phyloP scores from a whole-genome alignment of 176 grass and related monocot genomes.

The Musa schizocarpa region DNA sequence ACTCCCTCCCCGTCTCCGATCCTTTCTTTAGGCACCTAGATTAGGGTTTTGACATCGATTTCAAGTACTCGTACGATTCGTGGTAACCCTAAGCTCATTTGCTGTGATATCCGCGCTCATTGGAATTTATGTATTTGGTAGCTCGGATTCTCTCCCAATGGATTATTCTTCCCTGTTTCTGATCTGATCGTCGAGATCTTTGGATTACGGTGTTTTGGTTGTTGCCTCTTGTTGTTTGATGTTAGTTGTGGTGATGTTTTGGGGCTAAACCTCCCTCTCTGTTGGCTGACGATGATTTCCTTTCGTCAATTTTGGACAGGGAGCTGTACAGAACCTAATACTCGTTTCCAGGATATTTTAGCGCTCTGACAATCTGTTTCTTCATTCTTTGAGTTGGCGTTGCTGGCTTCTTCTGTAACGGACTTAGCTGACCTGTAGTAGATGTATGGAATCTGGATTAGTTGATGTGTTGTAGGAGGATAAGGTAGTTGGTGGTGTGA shows the following conservation, averaged over 20 bases:
- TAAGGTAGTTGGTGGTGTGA: not conserved
- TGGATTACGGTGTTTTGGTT: not conserved
- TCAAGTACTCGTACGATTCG: too few relatives aligned
- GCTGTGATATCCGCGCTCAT: too few relatives aligned
- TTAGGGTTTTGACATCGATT: too few relatives aligned
- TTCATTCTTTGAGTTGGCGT: not conserved
- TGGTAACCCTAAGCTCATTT: too few relatives aligned
- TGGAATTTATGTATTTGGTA: too few relatives aligned
- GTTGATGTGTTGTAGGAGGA: not conserved
- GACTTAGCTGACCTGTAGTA: not conserved
- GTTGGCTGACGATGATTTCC: not conserved
- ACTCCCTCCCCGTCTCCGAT: too few relatives aligned
- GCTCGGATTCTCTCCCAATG: too few relatives aligned
- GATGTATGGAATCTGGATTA: not conserved
- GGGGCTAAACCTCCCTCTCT: not conserved
- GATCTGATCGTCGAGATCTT: not conserved
- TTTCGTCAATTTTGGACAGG: not conserved
- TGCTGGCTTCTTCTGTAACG: not conserved
- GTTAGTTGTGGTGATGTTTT: not conserved
- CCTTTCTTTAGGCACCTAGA: too few relatives aligned
- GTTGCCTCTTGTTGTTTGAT: not conserved
- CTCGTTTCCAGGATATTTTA: not conserved
- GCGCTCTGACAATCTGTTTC: not conserved
- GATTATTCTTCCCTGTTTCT: too few relatives aligned
- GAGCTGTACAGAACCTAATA: slow-evolving; percentile 6